Evolutionary conservation across 169 alveolate genomes (phyloP).

Genomic region (Plasmodium coatneyi): DNA sequence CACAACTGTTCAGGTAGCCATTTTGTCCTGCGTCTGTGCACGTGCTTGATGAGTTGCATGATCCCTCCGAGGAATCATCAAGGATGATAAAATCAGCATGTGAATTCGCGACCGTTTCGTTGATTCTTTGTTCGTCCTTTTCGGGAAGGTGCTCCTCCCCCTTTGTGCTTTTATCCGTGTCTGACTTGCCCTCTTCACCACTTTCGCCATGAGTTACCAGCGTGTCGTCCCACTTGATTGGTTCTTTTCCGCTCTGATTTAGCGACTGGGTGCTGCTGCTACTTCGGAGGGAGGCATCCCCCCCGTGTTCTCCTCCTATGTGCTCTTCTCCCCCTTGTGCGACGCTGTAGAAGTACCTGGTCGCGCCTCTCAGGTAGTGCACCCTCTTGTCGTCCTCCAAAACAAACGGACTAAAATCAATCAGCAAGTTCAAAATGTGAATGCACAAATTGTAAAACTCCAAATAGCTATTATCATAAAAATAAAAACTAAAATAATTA

Average conservation of each 20-base stretch:
- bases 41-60: background rate
- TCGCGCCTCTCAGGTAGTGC: slow-evolving; percentile 45
- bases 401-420: slow-evolving; percentile 61
- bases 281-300: background rate
- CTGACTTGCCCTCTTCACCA: background rate
- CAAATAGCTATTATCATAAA: slow-evolving; percentile 52
- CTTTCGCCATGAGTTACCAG: background rate
- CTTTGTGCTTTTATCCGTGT: background rate
- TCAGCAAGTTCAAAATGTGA: slow-evolving; percentile 34
- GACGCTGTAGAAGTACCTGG: background rate
- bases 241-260: background rate
- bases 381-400: slow-evolving; percentile 19
- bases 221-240: background rate
- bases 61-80: background rate
- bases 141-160: background rate
- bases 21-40: background rate
- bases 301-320: background rate
- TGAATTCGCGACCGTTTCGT: background rate
- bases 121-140: background rate
- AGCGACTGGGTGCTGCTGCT: background rate
- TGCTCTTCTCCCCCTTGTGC: background rate
- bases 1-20: background rate
- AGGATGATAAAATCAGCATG: background rate
- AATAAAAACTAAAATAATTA: slow-evolving; percentile 56
- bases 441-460: slow-evolving; percentile 71